Base-by-base conservation (phyloP, 2,329 filamentous ascomycete genomes). In the Paecilomyces sp. region DNA sequence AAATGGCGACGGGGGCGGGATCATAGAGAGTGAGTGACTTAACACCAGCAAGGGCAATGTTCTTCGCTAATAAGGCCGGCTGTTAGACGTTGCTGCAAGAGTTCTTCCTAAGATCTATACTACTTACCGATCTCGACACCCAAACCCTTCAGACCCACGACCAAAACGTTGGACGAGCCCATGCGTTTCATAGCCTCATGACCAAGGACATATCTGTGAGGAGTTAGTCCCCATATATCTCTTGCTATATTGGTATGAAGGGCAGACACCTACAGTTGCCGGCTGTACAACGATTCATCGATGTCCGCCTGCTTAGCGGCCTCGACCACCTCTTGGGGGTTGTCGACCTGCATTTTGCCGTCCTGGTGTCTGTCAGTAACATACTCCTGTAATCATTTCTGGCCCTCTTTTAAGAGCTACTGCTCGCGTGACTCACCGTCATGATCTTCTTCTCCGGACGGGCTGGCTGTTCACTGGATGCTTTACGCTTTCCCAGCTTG, bases 101-200 rank as follows among this genome's bases (percentile, higher is more conserved):
- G 25, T 6, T 34, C n/a, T 15, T 36, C 53, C 13, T 12, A 15
- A 3, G 28, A 9, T 55, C 13, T 22, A 34, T 8, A 57, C 52
- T 62, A 69, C 74, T 64, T 71, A 81, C 79, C 79, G 69, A 99
- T 94, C 79, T 99, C 94, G 59, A 97, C 93, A 80, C 94, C 94
- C 50, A 99, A 85, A 57, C 94, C 94, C 76, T 94, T 93, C 66
- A 97, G 81, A 64, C 94, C 94, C 63, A 93, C 89, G 59, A 99
- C 83, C 57, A 99, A 89, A 61, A 99, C 85, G 72, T 97, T 95
- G 58, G 94, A 97, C 63, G 92, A 90, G 71, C 92, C 86, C 94
- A 99, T 99, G 71, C 94, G 92, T 83, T 96, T 97, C 94, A 99
- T 99, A 66, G 94, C 86, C 75, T 89, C 86, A 72, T 89, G 86